Evolutionary conservation across 495 filamentous ascomycete species (phyloP).

Genomic region (Daldinia vernicosa): DNA sequence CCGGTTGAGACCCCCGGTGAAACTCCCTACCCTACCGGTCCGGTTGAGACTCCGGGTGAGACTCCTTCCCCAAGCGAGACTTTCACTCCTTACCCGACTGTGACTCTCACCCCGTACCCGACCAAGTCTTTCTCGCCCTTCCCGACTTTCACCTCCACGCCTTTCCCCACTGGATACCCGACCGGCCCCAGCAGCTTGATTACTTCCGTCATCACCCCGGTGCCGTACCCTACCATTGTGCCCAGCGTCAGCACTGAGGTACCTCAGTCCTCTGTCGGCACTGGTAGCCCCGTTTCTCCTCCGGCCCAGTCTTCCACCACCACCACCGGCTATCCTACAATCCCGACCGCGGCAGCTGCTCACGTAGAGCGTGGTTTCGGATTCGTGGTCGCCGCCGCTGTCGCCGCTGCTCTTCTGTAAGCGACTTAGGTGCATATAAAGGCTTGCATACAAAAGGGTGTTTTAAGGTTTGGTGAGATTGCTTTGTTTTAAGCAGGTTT

Average conservation of each 20-base stretch:
- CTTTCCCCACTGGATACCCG: too few species aligned
- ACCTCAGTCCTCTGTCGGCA: constrained; percentile 9
- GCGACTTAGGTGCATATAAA: neutral
- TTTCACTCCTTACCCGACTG: neutral
- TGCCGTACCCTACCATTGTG: constrained; percentile 26
- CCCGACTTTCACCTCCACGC: too few species aligned
- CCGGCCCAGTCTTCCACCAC: constrained; percentile 6
- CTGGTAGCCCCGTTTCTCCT: constrained; percentile 12
- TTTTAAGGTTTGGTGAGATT: neutral
- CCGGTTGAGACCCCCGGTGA: neutral
- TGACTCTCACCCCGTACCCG: neutral
- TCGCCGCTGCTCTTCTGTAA: constrained; percentile 30
- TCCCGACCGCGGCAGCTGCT: constrained; percentile 35
- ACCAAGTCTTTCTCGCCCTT: too few species aligned
- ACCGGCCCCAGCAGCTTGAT: constrained; percentile 19
- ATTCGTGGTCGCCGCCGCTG: constrained; percentile 24
- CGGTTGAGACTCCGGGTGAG: neutral
- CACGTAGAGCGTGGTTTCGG: constrained; percentile 32
- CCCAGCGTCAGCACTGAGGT: constrained; percentile 10
- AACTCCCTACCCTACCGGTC: neutral
- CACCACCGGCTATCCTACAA: constrained; percentile 13
- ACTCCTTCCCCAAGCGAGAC: neutral
- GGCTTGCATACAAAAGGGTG: constrained; percentile 1
- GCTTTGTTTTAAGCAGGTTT: constrained; percentile 3
- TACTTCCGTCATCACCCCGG: constrained; percentile 12